Base-by-base conservation (phyloP, 2,329 filamentous ascomycete genomes). In the Pyricularia pennisetigena region DNA sequence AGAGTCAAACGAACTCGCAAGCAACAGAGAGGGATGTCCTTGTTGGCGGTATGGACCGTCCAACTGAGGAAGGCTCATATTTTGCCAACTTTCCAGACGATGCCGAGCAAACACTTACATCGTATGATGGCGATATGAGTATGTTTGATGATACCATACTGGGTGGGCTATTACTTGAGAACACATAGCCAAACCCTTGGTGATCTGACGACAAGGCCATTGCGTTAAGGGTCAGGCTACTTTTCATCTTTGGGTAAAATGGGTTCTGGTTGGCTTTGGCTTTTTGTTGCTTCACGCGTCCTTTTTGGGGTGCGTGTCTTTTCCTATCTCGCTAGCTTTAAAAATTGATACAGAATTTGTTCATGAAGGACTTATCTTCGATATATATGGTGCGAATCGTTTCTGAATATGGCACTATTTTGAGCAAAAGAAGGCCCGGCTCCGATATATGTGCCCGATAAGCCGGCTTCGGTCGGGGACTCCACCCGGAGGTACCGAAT, bases 11-110 rank as follows among this genome's bases (percentile, higher is more conserved):
- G 10, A 61, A 61, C 23, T 61, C 57, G 9, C 57, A 61, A 28
- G 57, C 57, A 23, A 61, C 35, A 67, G 66, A 73, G 20, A 70
- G 57, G 59, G 72, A 69, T 49, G 73, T 70, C 68, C 74, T 76
- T 14, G 71, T 76, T 23, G 70, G 71, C 9, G 71, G 74, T 66
- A 76, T 76, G 75, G 70, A 74, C 67, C 57, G 57, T 24, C 14
- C n/a, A 16, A 61, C 24, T 8, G 57, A 8, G 32, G 32, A 61
- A 12, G n/a, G 14, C 14, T 54, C 41, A 16, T 4, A 54, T n/a
- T 7, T 54, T 2, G 41, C 41, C 16, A 54, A n/a, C 73, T 16
- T 72, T 67, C 2, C 66, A 59, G 23, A 28, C 57, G 30, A 54
- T 54, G 20, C 26, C 12, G 64, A 54, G 29, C 16, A 3, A 23